Base-by-base conservation (phyloP, 2,329 filamentous ascomycete species). In the Colletotrichum sp. region DNA sequence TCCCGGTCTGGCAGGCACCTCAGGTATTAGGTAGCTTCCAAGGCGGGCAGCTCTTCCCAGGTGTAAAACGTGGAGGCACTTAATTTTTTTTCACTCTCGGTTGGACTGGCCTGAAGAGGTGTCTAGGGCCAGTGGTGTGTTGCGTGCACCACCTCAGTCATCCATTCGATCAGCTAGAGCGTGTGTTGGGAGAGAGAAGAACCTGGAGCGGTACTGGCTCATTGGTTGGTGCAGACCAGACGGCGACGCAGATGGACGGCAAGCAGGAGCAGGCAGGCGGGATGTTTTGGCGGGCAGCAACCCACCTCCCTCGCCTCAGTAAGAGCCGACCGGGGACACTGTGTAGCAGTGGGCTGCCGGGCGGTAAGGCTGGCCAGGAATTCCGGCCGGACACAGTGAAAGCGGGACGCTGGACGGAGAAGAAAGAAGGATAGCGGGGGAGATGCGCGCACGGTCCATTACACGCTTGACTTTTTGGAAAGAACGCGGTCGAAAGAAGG, bases 381-480 rank as follows among this genome's bases (percentile, higher is more conserved):
- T 18, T 4, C n/a, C 1, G 10, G 10, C 15, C 6, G 18, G 18
- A 36, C 28, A 75, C 73, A 57, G 69, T 75, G 32, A 32, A 65
- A 34, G 63, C 63, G 63, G 69, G 30, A 72, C 48, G 69, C 30
- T 71, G 70, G 34, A 70, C 43, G 74, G 43, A 74, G 57, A 52
- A 61, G 28, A 55, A 60, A 60, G 63, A 34, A 66, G 36, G 55
- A 74, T 74, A 69, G 74, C 64, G 74, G 70, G 74, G 70, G 43
- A 13, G 59, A 12, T 28, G 12, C 24, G 64, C 59, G 74, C 74
- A 76, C 70, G 74, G 74, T 64, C 60, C 74, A 76, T 24, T n/a
- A 16, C 59, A 65, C 57, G 39, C 18, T 66, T 28, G 30, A 43
- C 39, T 34, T 24, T 24, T 52, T 21, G n/a, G 43, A 28, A 30